Conservation (phyloP, 2,329 filamentous ascomycete genomes). For the Lasiodiplodia hormozganensis region DNA sequence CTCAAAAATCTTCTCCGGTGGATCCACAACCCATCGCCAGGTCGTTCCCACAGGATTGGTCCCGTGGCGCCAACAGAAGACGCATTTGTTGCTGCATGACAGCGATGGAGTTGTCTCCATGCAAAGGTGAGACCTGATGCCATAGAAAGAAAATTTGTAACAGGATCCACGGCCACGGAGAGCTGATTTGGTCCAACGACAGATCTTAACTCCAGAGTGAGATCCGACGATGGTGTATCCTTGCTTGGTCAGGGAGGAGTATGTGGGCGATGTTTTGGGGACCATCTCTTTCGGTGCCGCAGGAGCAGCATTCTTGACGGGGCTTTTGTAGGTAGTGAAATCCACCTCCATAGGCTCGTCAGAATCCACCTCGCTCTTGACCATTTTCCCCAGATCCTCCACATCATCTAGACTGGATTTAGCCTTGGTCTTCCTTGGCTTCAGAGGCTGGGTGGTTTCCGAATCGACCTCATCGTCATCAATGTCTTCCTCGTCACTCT, state of each 20-base stretch:
- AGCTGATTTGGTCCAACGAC: slow-evolving; percentile 97
- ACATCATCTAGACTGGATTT: slow-evolving; percentile 71
- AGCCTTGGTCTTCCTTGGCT: slow-evolving; percentile 49
- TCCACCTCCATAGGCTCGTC: slow-evolving; percentile 74
- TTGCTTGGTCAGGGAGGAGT: slow-evolving; percentile 89
- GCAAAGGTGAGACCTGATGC: slow-evolving; percentile 93
- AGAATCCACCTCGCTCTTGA: slow-evolving; percentile 41
- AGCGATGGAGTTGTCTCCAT: slow-evolving; percentile 98
- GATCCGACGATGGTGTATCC: slow-evolving; percentile 95
- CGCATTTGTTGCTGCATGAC: slow-evolving; percentile 97
- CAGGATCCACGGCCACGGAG: slow-evolving; percentile 91
- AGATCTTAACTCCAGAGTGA: slow-evolving; percentile 96
- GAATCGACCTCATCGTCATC: slow-evolving; percentile 56
- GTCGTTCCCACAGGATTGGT: slow-evolving; percentile 97
- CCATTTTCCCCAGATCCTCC: slow-evolving; percentile 78
- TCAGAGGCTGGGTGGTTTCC: slow-evolving; percentile 27
- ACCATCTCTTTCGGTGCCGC: slow-evolving; percentile 84
- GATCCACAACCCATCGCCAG: slow-evolving; percentile 95
- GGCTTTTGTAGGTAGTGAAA: slow-evolving; percentile 75
- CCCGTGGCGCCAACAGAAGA: slow-evolving; percentile 98
- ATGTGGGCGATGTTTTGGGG: slow-evolving; percentile 86
- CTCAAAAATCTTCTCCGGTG: slow-evolving; percentile 85
- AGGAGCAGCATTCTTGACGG: slow-evolving; percentile 54
- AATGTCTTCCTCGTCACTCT: slow-evolving; percentile 76
- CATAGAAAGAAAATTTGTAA: slow-evolving; percentile 98